phyloP scores from a whole-genome alignment of 78 protist genomes.

The Speleostelium caveatum region DNA sequence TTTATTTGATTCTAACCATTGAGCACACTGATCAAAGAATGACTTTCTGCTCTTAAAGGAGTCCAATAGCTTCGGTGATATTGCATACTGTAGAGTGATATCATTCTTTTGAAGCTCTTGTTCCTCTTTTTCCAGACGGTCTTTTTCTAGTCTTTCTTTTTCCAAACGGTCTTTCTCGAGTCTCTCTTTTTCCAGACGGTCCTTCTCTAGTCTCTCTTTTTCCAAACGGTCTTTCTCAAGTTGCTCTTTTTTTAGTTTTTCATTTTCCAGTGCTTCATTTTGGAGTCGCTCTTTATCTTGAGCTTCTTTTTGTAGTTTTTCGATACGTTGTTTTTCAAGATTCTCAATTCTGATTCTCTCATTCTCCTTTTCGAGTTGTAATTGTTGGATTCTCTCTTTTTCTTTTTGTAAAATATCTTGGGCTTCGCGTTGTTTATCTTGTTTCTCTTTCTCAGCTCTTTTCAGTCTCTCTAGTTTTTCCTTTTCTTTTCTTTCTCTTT shows the following conservation, averaged over 20 bases:
- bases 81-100: background rate
- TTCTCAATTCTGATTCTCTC: background rate
- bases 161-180: background rate
- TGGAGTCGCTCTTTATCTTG: background rate
- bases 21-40: background rate
- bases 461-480: background rate
- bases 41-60: background rate
- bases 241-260: background rate
- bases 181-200: background rate
- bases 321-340: background rate
- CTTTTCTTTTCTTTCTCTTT: background rate
- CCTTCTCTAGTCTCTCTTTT: constrained; percentile 1
- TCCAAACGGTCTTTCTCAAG: background rate
- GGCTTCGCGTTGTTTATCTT: background rate
- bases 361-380: background rate
- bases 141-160: constrained; percentile 1
- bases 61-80: background rate
- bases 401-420: background rate
- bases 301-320: background rate
- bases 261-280: background rate
- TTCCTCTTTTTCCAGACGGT: background rate
- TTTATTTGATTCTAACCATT: background rate
- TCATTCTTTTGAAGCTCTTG: background rate
- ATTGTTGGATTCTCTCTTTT: background rate
- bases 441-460: background rate